These are phyloP conservation scores for Melampsora americana DNA, from an alignment of 1,284 basidiomycete genomes.

Conservation along the genomic window DNA sequence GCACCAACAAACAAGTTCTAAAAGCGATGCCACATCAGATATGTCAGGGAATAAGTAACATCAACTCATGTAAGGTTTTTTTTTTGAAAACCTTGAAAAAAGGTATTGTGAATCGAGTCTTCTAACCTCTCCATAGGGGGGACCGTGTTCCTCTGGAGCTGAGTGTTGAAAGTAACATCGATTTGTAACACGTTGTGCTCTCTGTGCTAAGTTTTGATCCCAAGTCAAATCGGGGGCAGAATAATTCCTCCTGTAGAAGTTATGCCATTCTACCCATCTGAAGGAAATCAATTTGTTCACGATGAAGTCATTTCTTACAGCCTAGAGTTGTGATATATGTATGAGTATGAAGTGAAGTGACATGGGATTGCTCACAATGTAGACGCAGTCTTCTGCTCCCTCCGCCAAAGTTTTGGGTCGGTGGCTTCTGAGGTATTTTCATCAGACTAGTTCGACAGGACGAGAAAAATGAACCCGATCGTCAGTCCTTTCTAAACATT, in stretches of 20 bases:
- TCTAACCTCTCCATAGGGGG: neutral
- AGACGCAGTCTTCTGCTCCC: too few species aligned
- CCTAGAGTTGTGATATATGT: too few species aligned
- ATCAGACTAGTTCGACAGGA: too few species aligned
- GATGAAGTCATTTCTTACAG: too few species aligned
- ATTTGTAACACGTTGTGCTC: neutral
- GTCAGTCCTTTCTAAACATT: too few species aligned
- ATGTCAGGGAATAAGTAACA: neutral
- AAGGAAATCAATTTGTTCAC: neutral
- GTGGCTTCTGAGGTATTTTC: too few species aligned
- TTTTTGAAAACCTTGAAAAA: too few species aligned
- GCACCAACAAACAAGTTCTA: slow-evolving; percentile 3
- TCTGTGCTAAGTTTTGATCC: neutral
- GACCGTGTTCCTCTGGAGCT: neutral
- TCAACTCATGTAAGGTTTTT: too few species aligned
- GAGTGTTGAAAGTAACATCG: neutral
- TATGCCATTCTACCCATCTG: neutral
- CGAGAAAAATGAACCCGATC: too few species aligned
- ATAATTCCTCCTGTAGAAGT: neutral
- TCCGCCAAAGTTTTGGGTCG: too few species aligned
- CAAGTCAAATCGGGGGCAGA: neutral
- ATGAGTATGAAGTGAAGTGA: too few species aligned
- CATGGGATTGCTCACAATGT: too few species aligned
- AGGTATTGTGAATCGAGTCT: neutral
- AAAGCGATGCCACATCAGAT: neutral